Evolutionary conservation across 2,329 filamentous ascomycete species (phyloP).

Genomic region (Xylariaceae sp.): DNA sequence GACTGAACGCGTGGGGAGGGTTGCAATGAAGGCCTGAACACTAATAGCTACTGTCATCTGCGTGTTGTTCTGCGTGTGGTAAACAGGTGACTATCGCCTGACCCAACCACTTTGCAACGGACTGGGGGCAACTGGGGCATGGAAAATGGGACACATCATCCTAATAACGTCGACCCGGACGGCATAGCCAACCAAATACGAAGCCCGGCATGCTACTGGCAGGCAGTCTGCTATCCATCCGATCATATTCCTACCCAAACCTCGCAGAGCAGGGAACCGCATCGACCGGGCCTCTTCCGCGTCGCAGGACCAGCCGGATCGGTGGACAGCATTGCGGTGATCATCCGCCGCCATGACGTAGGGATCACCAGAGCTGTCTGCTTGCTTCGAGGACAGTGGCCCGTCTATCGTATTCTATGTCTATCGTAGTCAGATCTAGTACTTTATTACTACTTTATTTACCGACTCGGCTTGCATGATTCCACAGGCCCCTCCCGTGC

Average conservation of each 20-base stretch:
- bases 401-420: background rate
- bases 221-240: background rate
- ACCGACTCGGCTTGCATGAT: constrained; percentile 3
- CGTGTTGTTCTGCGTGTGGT: background rate
- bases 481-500: background rate
- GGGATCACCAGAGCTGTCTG: constrained; percentile 5
- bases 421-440: background rate
- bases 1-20: constrained; percentile 6
- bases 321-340: background rate
- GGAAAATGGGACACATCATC: background rate
- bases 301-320: background rate
- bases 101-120: background rate
- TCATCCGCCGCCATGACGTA: constrained; percentile 13
- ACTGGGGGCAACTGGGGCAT: constrained; percentile 5
- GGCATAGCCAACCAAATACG: background rate
- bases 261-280: background rate
- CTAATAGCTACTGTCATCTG: background rate
- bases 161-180: background rate
- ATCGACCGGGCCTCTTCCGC: background rate
- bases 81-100: constrained; percentile 3
- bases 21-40: constrained; percentile 9
- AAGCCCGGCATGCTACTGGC: background rate
- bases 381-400: constrained; percentile 7
- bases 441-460: background rate
- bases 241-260: background rate